Base-by-base conservation (phyloP, 2,329 filamentous ascomycete genomes). In the Penicillium sp. region DNA sequence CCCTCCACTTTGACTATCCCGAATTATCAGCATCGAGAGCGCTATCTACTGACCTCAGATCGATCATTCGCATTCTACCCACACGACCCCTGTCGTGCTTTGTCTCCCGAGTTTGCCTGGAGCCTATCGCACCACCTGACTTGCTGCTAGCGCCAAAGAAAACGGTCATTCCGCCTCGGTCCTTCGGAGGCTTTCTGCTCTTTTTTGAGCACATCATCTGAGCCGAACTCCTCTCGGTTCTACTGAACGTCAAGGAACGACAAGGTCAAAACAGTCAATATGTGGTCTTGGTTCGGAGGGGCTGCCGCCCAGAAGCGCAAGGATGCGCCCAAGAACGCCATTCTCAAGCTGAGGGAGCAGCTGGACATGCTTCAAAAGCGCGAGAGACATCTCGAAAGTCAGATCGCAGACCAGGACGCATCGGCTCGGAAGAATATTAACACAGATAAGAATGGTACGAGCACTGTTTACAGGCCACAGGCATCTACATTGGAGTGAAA, bases 291-390 rank as follows among this genome's bases (percentile, higher is more conserved):
- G 91, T 96, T 97, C 74, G 92, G 93, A 77, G 91, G 91, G 69
- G 85, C 84, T 63, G 84, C 85, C 68, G 87, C 87, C 66, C 87
- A 92, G 79, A 91, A 91, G 83, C 87, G 88, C 79, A 96, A 95
- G 80, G 91, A 97, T 79, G 89, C 86, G 57, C 91, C 94, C 54
- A 99, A 99, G 84, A 94, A 96, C 81, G 94, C 94, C 65, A 99
- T 99, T 69, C 82, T 99, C 54, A 85, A 85, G 57, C 80, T 99
- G 70, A 86, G 94, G 66, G 84, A 88, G 69, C 93, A 97, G 79
- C 83, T 97, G 43, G 93, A 97, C 67, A 97, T 97, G 92, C 83
- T 99, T 71, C 91, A 95, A 79, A 99, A 99, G 83, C 85, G 93
- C 57, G 92, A 97, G 81, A 90, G 86, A 75, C 91, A 97, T 72